A percentile compares a stretch with the other conserved stretches of the same genome.
Conservation (phyloP, 192 early-diverging fungal genomes). For the Martensiomyces pterosporus region DNA sequence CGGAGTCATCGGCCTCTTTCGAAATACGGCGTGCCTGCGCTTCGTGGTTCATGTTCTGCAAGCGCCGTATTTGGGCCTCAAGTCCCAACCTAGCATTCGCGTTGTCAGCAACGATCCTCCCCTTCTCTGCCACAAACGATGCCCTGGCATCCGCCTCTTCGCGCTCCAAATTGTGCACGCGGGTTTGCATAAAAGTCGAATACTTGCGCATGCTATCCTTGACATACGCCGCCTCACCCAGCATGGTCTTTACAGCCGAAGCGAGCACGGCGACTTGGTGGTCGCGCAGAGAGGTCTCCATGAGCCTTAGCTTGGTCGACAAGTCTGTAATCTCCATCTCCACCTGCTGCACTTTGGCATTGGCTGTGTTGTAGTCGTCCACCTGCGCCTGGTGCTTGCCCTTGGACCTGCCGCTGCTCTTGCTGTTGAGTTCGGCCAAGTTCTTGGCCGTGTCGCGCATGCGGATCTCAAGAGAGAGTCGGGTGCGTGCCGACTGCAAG, state of each 20-base stretch:
- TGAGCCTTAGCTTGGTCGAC: conserved; percentile 18
- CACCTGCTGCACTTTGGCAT: conserved; percentile 20
- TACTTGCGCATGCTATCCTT: conserved; percentile 1
- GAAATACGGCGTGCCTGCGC: conserved; percentile 18
- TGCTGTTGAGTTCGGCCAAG: conserved; percentile 8
- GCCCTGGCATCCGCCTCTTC: background rate
- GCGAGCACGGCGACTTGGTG: conserved; percentile 37
- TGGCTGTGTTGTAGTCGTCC: conserved; percentile 22
- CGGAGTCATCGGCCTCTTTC: conserved; percentile 6
- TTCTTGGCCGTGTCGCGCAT: conserved; percentile 31
- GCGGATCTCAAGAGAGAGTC: conserved; percentile 21
- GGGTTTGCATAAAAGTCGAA: conserved; percentile 1
- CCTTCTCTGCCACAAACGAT: conserved; percentile 1
- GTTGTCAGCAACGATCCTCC: background rate
- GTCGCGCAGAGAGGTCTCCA: conserved; percentile 28
- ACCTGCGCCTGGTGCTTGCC: conserved; percentile 14
- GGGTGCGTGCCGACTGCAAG: conserved; percentile 23
- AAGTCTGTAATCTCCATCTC: conserved; percentile 28
- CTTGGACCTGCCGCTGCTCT: conserved; percentile 21
- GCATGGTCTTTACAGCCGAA: conserved; percentile 23
- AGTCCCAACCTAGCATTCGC: conserved; percentile 1
- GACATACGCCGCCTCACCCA: conserved; percentile 18
- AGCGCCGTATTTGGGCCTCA: conserved; percentile 27
- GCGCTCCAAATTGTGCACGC: conserved; percentile 8
- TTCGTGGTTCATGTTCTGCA: conserved; percentile 33